A percentile compares a stretch with the other conserved stretches of the same genome.
Conservation (phyloP, 2,329 filamentous ascomycete genomes). For the Ceratocystis destructans region DNA sequence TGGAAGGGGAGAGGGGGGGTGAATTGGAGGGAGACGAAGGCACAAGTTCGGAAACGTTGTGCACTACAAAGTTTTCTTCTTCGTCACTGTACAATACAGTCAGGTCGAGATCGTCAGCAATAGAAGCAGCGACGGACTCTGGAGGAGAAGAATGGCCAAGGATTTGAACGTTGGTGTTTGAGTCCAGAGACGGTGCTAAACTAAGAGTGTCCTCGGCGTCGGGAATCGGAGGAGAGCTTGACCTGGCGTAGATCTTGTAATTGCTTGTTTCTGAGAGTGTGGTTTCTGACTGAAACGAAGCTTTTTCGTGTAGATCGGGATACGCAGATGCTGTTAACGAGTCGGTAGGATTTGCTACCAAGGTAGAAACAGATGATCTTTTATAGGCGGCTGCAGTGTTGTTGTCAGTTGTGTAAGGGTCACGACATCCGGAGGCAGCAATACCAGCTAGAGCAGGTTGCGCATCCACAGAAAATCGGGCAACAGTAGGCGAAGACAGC, state of each 20-base stretch:
- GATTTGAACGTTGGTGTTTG: slow-evolving; percentile 36
- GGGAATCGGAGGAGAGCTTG: slow-evolving; percentile 29
- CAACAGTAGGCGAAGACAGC: slow-evolving; percentile 14
- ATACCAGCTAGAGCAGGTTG: slow-evolving; percentile 25
- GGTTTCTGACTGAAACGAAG: slow-evolving; percentile 25
- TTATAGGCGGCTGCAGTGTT: slow-evolving; percentile 13
- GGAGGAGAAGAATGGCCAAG: slow-evolving; percentile 38
- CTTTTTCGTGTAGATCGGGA: slow-evolving; percentile 17
- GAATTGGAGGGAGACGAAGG: slow-evolving; percentile 22
- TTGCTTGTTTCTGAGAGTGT: slow-evolving; percentile 39
- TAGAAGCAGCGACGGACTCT: slow-evolving; percentile 28
- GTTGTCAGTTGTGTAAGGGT: slow-evolving; percentile 16
- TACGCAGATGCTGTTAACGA: background rate
- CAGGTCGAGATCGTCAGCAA: slow-evolving; percentile 40
- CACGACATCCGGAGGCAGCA: slow-evolving; percentile 23
- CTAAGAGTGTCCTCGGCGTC: slow-evolving; percentile 25
- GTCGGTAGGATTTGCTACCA: background rate
- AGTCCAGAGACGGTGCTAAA: slow-evolving; percentile 29
- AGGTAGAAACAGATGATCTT: slow-evolving; percentile 21
- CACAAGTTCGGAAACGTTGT: slow-evolving; percentile 19
- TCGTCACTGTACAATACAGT: slow-evolving; percentile 24
- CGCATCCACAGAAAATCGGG: slow-evolving; percentile 23
- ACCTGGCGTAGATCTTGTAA: slow-evolving; percentile 38
- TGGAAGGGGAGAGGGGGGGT: slow-evolving; percentile 8
- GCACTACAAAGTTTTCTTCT: slow-evolving; percentile 20